Evolutionary conservation across 2,329 filamentous ascomycete genomes (phyloP).

Genomic region (Tricladium varicosporioides): DNA sequence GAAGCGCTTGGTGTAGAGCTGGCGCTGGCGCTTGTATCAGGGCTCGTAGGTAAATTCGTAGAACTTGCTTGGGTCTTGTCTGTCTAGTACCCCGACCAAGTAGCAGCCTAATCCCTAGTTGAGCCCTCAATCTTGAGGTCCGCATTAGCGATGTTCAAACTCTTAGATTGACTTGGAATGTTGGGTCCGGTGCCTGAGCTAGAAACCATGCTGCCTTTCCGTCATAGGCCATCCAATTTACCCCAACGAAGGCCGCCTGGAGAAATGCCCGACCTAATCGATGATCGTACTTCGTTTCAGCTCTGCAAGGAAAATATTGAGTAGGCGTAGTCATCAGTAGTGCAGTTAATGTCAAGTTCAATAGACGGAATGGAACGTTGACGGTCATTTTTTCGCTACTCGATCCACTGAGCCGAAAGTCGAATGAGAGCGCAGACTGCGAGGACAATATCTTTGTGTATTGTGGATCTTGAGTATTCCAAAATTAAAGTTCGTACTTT

Average conservation of each 20-base stretch:
- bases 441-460: constrained; percentile 33
- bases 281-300: constrained; percentile 10
- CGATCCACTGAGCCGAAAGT: constrained; percentile 22
- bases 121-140: no score
- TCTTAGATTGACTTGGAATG: no score
- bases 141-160: no score
- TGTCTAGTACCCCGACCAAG: no score
- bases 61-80: no score
- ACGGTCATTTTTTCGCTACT: constrained; percentile 30
- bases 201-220: constrained; percentile 24
- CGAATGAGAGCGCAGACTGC: constrained; percentile 34
- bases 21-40: no score
- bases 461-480: constrained; percentile 25
- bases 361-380: constrained; percentile 12
- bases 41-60: no score
- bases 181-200: constrained; percentile 31
- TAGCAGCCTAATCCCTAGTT: no score
- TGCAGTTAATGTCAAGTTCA: constrained; percentile 8
- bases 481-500: constrained; percentile 31
- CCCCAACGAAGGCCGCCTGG: constrained; percentile 36
- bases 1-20: no score
- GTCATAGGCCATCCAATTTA: constrained; percentile 21
- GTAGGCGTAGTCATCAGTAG: constrained; percentile 2
- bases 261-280: constrained; percentile 36
- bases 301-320: not conserved